phyloP scores from a whole-genome alignment of 805 yeast species.

The Saccharomycopsis olivae region DNA sequence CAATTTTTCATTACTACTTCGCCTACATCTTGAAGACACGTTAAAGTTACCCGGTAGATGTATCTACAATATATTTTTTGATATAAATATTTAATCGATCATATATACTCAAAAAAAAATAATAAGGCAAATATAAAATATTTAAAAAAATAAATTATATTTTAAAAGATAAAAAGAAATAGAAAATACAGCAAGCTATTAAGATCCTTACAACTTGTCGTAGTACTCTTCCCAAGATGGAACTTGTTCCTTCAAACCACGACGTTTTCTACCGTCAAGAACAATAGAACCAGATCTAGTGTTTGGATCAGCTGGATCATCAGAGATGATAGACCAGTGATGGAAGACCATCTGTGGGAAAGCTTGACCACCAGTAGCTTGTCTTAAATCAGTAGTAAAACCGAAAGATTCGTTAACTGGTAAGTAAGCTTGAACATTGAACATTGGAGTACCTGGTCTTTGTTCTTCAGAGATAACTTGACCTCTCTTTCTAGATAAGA shows the following conservation, averaged over 20 bases:
- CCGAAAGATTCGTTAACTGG: constrained; percentile 99
- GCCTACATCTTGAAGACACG: too few species aligned
- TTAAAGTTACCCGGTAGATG: too few species aligned
- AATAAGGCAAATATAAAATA: too few species aligned
- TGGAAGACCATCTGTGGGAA: constrained; percentile 99
- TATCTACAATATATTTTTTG: too few species aligned
- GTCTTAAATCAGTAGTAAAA: constrained; percentile 99
- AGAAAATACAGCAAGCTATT: too few species aligned
- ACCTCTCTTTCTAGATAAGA: constrained; percentile 98
- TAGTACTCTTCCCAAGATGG: constrained; percentile 99
- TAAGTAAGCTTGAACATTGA: constrained; percentile 98
- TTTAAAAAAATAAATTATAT: too few species aligned
- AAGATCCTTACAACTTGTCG: constrained; percentile 79
- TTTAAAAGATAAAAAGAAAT: too few species aligned
- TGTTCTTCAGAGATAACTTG: constrained; percentile 99
- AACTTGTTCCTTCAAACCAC: constrained; percentile 93
- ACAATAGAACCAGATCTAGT: constrained; percentile 61
- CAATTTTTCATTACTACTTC: too few species aligned
- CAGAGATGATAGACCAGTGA: constrained; percentile 88
- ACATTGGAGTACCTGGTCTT: constrained; percentile 99
- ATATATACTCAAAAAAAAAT: too few species aligned
- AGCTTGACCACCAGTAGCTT: constrained; percentile 99
- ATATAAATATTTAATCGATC: too few species aligned
- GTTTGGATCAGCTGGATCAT: constrained; percentile 87
- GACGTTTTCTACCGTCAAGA: constrained; percentile 75